These are phyloP conservation scores for Cocos nucifera DNA, from an alignment of 176 grass and related monocot genomes.

Conservation along the genomic window DNA sequence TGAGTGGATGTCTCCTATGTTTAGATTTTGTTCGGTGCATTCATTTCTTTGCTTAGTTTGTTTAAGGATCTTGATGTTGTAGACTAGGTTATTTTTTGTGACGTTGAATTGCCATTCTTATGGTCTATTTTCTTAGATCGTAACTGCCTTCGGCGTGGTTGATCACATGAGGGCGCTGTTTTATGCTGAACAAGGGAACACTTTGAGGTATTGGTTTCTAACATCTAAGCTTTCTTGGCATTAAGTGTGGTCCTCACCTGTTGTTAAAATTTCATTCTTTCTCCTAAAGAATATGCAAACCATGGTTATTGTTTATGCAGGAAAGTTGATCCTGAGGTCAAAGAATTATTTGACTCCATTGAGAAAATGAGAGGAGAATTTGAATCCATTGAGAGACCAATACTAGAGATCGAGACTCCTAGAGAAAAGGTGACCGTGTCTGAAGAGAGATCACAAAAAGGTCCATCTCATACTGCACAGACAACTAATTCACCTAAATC, in stretches of 20 bases:
- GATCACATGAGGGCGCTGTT: conserved; percentile 47
- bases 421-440: conserved; percentile 19
- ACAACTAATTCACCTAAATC: conserved; percentile 16
- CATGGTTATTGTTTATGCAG: conserved; percentile 22
- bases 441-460: conserved; percentile 23
- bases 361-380: conserved; percentile 55
- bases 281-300: too few relatives aligned
- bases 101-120: too few relatives aligned
- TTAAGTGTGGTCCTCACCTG: too few relatives aligned
- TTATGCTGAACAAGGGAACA: conserved; percentile 36
- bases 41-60: too few relatives aligned
- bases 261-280: too few relatives aligned
- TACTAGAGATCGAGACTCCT: conserved; percentile 58
- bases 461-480: conserved; percentile 26
- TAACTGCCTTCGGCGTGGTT: conserved; percentile 59
- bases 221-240: neutral
- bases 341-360: conserved; percentile 35
- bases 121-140: conserved; percentile 37
- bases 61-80: too few relatives aligned
- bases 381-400: conserved; percentile 61
- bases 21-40: too few relatives aligned
- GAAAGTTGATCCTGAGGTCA: conserved; percentile 60
- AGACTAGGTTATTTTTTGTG: too few relatives aligned
- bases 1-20: too few relatives aligned
- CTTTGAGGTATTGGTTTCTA: conserved; percentile 32